Evolutionary conservation across 306 rosid genomes (phyloP), one percentile per base, ranked within the genome.

Genomic region (Herpetospermum pedunculosum): DNA sequence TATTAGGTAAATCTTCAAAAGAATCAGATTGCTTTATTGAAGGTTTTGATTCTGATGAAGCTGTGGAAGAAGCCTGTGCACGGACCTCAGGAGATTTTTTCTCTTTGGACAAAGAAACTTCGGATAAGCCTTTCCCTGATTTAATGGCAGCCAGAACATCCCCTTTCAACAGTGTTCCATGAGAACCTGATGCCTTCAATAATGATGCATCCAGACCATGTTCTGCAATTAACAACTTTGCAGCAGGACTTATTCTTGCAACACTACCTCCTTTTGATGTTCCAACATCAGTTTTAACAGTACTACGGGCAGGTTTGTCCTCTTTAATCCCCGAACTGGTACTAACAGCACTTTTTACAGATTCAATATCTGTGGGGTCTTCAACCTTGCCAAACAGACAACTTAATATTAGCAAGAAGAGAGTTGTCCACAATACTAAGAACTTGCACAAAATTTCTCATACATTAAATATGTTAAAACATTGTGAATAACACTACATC

Each of bases 61-160:
- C 49, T 30, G 83, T 70, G 30, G 80, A 76, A 77, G 82, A 80
- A 76, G 82, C 72, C 72, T 81, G 80, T 58, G 37, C 50, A 77
- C 37, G 81, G 75, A 81, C 76, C 80, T 83, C 88, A 82, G 88
- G 63, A 7, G 73, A 35, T 70, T 81, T 63, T 83, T 89, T 89
- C 75, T 81, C 91, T 80, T 87, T 83, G 68, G 95, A 77, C 44
- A 84, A 83, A 62, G 87, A 76, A 68, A 83, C 86, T 83, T 76
- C 85, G 6, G 84, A 74, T 80, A 82, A 81, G 77, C 83, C 79
- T 68, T 80, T 81, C 76, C 97, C 96, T 34, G 95, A 85, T 80
- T 89, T 94, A 69, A 94, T 86, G 52, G 89, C 97, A 75, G 88
- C 82, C 69, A 94, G 87, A 76, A 94, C 96, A 81, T 94, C 99